Conservation (phyloP, 1,284 basidiomycete genomes). For the Caloboletus firmus region DNA sequence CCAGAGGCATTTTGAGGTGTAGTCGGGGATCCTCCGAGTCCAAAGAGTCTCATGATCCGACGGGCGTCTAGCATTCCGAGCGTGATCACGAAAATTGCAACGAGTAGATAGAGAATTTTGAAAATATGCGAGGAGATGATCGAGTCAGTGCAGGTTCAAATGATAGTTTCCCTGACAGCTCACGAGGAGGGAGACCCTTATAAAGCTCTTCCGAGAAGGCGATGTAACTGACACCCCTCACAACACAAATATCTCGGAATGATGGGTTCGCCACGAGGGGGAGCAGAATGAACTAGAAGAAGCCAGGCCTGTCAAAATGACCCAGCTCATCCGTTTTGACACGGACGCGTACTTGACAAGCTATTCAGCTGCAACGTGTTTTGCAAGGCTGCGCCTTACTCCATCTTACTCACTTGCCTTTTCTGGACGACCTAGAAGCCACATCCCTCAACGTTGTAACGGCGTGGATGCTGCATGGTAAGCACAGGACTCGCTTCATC, state of each 20-base stretch:
- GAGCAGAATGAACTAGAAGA: constrained; percentile 4
- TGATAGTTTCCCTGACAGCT: constrained; percentile 16
- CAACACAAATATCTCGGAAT: constrained; percentile 19
- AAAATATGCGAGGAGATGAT: constrained; percentile 10
- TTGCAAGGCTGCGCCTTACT: constrained; percentile 18
- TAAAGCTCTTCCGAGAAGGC: constrained; percentile 30
- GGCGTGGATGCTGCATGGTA: constrained; percentile 30
- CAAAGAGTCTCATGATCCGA: constrained; percentile 36
- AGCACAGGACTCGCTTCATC: constrained; percentile 10
- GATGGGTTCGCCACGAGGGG: constrained; percentile 23
- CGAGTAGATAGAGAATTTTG: constrained; percentile 33
- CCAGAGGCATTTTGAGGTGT: constrained; percentile 23
- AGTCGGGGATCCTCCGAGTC: constrained; percentile 31
- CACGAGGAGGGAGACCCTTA: constrained; percentile 23
- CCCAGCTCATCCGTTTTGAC: constrained; percentile 13
- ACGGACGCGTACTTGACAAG: constrained; percentile 6
- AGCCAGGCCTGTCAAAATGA: constrained; percentile 3
- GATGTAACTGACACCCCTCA: constrained; percentile 22
- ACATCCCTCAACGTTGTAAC: constrained; percentile 8
- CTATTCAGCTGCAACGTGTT: constrained; percentile 30
- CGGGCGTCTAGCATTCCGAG: constrained; percentile 37
- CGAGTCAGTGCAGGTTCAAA: constrained; percentile 13
- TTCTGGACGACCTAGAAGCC: constrained; percentile 20
- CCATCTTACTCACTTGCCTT: constrained; percentile 33
- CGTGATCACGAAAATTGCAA: constrained; percentile 20